Evolutionary conservation across 495 filamentous ascomycete species (phyloP).

Genomic region (Geoglossum glabrum): DNA sequence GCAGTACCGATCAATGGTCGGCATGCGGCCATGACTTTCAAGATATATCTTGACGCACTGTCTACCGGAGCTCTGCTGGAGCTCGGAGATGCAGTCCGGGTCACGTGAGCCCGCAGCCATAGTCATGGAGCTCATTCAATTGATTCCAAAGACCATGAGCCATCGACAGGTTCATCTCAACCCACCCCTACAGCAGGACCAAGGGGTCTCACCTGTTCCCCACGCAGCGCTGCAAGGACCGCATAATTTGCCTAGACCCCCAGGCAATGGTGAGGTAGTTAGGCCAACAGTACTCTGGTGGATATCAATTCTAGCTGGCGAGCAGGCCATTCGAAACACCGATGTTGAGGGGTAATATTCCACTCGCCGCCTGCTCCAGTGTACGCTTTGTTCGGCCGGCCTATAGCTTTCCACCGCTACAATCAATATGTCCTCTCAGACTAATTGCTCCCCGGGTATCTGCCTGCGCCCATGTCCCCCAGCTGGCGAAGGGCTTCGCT

Average conservation of each 20-base stretch:
- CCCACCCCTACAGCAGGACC: too few species aligned
- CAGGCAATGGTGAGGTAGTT: not conserved
- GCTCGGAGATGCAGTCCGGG: not conserved
- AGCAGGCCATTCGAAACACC: not conserved
- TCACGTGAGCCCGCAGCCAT: too few species aligned
- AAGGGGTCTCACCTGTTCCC: too few species aligned
- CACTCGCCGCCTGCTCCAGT: not conserved
- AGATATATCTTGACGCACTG: not conserved
- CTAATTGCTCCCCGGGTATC: not conserved
- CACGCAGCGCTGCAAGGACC: too few species aligned
- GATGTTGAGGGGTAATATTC: not conserved
- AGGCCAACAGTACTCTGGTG: too few species aligned
- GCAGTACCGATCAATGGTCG: not conserved
- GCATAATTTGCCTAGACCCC: not conserved
- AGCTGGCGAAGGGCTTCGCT: not conserved
- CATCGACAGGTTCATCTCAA: too few species aligned
- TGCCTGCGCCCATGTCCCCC: not conserved
- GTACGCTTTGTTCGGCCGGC: not conserved
- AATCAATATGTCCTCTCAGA: not conserved
- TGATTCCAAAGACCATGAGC: too few species aligned
- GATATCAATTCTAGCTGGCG: not conserved
- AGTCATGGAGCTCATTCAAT: too few species aligned
- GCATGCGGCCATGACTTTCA: not conserved
- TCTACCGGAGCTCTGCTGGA: not conserved
- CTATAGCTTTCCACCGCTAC: not conserved